Evolutionary conservation across 2,329 filamentous ascomycete genomes (phyloP), one percentile per base, ranked within the genome.

Genomic region (Celoporthe dispersa): DNA sequence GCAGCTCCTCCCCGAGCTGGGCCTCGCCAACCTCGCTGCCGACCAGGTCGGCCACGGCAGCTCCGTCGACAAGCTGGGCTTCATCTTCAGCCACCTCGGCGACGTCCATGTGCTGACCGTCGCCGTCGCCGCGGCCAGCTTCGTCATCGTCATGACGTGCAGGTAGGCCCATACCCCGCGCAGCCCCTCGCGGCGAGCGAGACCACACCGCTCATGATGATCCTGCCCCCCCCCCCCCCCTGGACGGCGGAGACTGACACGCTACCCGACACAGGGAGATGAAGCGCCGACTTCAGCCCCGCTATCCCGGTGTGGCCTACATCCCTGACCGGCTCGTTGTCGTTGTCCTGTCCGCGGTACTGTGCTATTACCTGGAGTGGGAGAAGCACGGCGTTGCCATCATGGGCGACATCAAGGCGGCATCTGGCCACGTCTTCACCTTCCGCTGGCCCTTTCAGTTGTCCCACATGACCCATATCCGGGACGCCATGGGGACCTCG

Each of bases 251-350:
- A 44, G 35, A 48, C 69, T 67, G 64, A 63, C 12, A 19, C 25
- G 3, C 31, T 39, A 11, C 37, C 11, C 37, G n/a, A 39, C 53
- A 48, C 72, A 94, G 94, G 73, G 91, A 94, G 74, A 77, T 97
- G 73, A 98, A 98, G 80, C 91, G 90, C 67, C 87, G 88, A 14
- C 80, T 99, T 7, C 92, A 97, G 78, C 91, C 93, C 16, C 88
- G 92, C 51, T 94, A 92, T 75, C 93, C 93, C 0, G 86, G 84
- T 53, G 91, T 98, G 0, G 94, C 94, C 1, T 98, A 97, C 78
- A 84, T 98, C 57, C 96, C 96, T 0, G 96, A 99, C 78, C 92
- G 96, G 4, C 96, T 98, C 75, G 73, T 96, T 5, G 92, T 98
- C 2, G 95, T 99, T 11, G 90, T 97, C 0, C 79, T 96, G 2